Conservation (phyloP, 2,329 filamentous ascomycete species). For the Neofusicoccum sp. region DNA sequence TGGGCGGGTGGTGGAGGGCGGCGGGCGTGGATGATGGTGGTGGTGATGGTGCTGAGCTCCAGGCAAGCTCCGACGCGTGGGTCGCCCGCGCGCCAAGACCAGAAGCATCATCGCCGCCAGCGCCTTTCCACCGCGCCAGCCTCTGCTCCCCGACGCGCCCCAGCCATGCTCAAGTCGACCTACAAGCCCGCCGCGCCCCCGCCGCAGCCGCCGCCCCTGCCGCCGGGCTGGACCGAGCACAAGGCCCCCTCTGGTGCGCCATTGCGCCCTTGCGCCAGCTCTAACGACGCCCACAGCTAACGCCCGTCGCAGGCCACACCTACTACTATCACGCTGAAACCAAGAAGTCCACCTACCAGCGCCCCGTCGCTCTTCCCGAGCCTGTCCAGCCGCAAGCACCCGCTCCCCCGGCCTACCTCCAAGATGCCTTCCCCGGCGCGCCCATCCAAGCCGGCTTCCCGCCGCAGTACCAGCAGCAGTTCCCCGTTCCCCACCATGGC, state of each 20-base stretch:
- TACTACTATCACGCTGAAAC: constrained; percentile 87
- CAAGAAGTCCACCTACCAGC: constrained; percentile 84
- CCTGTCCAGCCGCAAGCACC: constrained; percentile 16
- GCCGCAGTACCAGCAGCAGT: constrained; percentile 48
- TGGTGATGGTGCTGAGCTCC: constrained; percentile 31
- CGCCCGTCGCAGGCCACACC: constrained; percentile 60
- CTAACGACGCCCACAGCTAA: constrained; percentile 23
- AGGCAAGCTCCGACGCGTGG: constrained; percentile 30
- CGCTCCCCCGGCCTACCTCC: neutral
- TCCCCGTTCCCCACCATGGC: constrained; percentile 27
- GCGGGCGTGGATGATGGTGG: constrained; percentile 27
- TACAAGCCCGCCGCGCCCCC: constrained; percentile 60
- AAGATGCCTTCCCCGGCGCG: constrained; percentile 31
- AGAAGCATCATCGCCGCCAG: constrained; percentile 36
- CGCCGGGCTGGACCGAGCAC: constrained; percentile 89
- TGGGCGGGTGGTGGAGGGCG: constrained; percentile 28
- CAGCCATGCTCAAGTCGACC: constrained; percentile 73
- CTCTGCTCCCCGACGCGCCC: constrained; percentile 30
- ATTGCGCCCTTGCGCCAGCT: constrained; percentile 23
- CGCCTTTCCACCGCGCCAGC: constrained; percentile 29
- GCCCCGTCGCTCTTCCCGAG: constrained; percentile 54
- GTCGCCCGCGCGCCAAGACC: constrained; percentile 15
- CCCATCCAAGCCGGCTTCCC: constrained; percentile 43
- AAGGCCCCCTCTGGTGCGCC: constrained; percentile 72
- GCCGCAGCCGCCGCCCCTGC: constrained; percentile 59